These are phyloP conservation scores for Fraxinus paxiana DNA, from an alignment of 305 asterid species.

Conservation along the genomic window DNA sequence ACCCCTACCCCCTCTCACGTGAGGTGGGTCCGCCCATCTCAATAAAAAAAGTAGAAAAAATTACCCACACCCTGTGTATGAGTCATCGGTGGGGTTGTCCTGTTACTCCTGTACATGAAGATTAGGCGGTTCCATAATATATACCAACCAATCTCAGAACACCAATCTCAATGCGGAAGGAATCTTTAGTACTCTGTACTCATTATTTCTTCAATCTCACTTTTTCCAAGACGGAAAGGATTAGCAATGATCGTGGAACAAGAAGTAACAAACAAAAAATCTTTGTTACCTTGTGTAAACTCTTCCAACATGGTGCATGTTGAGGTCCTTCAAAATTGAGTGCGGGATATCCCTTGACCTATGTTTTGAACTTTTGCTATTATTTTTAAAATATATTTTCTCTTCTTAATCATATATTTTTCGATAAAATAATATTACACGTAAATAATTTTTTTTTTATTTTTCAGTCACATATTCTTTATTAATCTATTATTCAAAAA, in stretches of 20 bases:
- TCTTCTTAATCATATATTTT: neutral
- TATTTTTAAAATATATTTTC: no score
- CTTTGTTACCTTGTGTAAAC: conserved; percentile 24
- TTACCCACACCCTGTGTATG: no score
- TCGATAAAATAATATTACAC: no score
- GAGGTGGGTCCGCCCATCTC: no score
- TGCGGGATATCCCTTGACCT: neutral
- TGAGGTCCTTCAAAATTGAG: conserved; percentile 16
- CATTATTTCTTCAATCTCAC: conserved; percentile 21
- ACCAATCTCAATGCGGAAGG: conserved; percentile 21
- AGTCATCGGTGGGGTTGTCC: no score
- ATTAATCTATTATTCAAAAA: no score
- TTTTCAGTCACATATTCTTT: no score
- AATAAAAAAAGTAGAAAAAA: no score
- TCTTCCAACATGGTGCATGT: conserved; percentile 28
- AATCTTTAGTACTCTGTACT: conserved; percentile 25
- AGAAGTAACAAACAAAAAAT: conserved; percentile 33
- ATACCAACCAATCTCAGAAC: neutral
- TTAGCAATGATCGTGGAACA: conserved; percentile 24
- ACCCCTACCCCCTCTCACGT: no score
- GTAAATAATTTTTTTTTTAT: no score
- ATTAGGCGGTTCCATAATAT: conserved; percentile 13
- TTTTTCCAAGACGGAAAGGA: conserved; percentile 16
- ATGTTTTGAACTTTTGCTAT: no score
- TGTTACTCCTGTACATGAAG: no score